Evolutionary conservation across 495 filamentous ascomycete species (phyloP), one percentile per base, ranked within the genome.

Genomic region (Cudoniella acicularis): DNA sequence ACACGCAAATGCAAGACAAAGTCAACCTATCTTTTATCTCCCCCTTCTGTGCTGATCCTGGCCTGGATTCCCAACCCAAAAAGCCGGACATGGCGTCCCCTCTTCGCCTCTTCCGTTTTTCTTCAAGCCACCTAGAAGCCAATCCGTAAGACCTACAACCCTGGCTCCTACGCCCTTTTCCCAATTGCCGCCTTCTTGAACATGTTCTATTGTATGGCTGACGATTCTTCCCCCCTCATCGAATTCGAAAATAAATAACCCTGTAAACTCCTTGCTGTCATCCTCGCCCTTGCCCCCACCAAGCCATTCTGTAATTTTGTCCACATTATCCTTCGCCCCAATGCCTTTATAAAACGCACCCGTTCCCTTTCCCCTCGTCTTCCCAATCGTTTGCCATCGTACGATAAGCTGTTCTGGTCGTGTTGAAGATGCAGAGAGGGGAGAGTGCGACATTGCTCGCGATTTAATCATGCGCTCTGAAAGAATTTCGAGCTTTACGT

Each of bases 241-340:
- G 72, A 98, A 98, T 53, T 94, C 90, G 72, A 98, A 98, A 49
- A 96, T 83, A 69, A 98, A 98, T 16, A 97, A 62, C 0, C 94
- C 94, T 36, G 77, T 84, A 68, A 92, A 93, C 66, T 87, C 87
- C 25, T 82, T 76, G 47, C 68, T 73, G 30, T 68, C 66, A 61
- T 69, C 61, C 51, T 69, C 63, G 20, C 63, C 64, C 45, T 66
- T 68, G 6, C 66, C 68, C 45, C 71, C 71, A 8, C 72, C 70
- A 0, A 81, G 66, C 64, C 79, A 77, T 41, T 79, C 75, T 10
- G 67, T 77, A 48, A 80, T 79, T 61, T 75, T 76, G 56, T 82
- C 78, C 22, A 81, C 73, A 17, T 72, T 77, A 51, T 77, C 75
- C 52, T 65, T 69, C 4, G 66, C 70, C 9, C 63, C 63, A 18